These are phyloP conservation scores for Ricinus communis DNA, from an alignment of 345 rosid species.

Conservation along the genomic window DNA sequence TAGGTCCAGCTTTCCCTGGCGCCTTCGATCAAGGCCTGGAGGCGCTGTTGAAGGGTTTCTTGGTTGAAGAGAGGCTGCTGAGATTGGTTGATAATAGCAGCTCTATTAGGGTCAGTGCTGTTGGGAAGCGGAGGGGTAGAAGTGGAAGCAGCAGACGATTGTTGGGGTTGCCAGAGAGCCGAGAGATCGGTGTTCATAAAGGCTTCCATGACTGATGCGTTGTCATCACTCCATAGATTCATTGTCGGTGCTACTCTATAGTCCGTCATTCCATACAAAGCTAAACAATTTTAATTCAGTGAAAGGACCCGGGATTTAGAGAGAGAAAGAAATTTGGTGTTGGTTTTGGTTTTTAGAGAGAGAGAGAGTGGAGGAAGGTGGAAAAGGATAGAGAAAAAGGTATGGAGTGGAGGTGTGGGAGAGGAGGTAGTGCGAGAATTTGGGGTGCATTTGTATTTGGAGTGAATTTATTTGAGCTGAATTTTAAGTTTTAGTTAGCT, in stretches of 20 bases:
- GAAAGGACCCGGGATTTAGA: too few relatives aligned
- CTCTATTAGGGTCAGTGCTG: slow-evolving; percentile 14
- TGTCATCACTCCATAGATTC: slow-evolving; percentile 89
- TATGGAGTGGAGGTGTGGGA: background rate
- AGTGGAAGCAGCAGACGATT: slow-evolving; percentile 37
- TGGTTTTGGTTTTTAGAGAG: too few relatives aligned
- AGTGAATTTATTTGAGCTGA: slow-evolving; percentile 41
- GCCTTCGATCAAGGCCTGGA: slow-evolving; percentile 74
- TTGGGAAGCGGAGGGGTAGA: slow-evolving; percentile 10
- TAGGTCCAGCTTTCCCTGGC: slow-evolving; percentile 78
- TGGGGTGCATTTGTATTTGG: slow-evolving; percentile 38
- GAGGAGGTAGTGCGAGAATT: background rate
- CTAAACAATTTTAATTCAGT: too few relatives aligned
- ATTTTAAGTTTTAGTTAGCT: slow-evolving; percentile 25
- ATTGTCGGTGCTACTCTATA: slow-evolving; percentile 49
- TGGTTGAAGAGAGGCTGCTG: slow-evolving; percentile 46
- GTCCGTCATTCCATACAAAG: slow-evolving; percentile 43
- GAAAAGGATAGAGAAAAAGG: background rate
- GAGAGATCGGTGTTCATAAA: slow-evolving; percentile 84
- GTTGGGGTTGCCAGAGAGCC: slow-evolving; percentile 64
- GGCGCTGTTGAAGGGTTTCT: slow-evolving; percentile 86
- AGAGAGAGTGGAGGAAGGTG: background rate
- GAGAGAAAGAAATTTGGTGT: background rate
- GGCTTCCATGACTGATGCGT: slow-evolving; percentile 90
- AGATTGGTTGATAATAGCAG: background rate